Evolutionary conservation across 306 rosid species (phyloP), one percentile per base, ranked within the genome.

Genomic region (Cajanus cajan): DNA sequence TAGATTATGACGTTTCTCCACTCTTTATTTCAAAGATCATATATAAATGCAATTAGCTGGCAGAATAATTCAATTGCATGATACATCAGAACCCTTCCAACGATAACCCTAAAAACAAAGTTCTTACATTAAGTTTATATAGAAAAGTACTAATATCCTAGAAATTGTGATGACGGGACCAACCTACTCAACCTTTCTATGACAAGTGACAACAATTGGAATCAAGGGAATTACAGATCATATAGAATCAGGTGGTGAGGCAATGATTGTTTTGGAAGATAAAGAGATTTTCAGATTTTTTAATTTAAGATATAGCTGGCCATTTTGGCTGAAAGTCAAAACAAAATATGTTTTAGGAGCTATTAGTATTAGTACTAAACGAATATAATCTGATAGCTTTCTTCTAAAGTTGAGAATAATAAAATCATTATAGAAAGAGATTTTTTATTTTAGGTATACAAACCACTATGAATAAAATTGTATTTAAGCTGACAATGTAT

Each of bases 141-240:
- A 22, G 7, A 0, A 48, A 40, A 40, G 48, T 40, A 55, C 51
- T 48, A 18, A 3, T 1, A 22, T 28, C 45, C 24, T 61, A 18
- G 15, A 52, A 50, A 40, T 37, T 63, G 28, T 25, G 34, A 13
- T 48, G 22, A 62, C 0, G 4, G 11, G 62, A 33, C 69, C 70
- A 41, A 45, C 70, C 12, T 11, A n/a, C 74, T 62, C 13, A 28
- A 62, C 68, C 41, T 62, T 79, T 58, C 8, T 28, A 48, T 47
- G 55, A 45, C 72, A 40, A 47, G 37, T 47, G 55, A 45, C 72
- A 40, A 47, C 34, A 36, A 48, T 15, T 21, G 74, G 54, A 71
- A 61, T 61, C 14, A 62, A 10, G 58, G 50, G 78, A 34, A 40
- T 61, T 71, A 80, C 74, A 62, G 78, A 72, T 36, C 73, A 72